Conservation (phyloP, 768 basidiomycete genomes). For the Mrakia hoshinonis region DNA sequence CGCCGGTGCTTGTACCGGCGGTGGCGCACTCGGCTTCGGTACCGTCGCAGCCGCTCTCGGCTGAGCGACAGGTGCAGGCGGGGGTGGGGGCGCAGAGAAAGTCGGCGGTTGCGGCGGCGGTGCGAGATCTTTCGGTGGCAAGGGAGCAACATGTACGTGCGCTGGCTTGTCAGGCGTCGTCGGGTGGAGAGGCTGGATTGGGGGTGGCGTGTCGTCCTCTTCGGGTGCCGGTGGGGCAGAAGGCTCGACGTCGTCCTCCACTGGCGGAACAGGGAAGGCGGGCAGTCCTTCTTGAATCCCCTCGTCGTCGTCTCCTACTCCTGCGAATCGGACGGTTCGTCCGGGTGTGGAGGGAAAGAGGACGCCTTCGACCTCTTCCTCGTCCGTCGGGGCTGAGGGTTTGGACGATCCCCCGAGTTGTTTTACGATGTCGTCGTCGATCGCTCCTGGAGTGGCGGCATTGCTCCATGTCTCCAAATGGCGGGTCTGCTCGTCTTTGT, state of each 20-base stretch:
- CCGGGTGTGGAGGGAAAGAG: conserved; percentile 10
- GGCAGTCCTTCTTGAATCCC: conserved; percentile 14
- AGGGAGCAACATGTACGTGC: conserved; percentile 11
- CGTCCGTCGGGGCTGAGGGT: not conserved
- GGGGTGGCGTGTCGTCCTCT: conserved; percentile 31
- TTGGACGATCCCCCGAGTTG: not conserved
- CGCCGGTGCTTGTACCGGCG: conserved; percentile 1
- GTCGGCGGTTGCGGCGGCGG: conserved; percentile 30
- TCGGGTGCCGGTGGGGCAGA: conserved; percentile 31
- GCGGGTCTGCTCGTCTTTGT: not conserved
- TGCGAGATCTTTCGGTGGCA: conserved; percentile 21
- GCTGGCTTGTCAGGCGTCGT: conserved; percentile 28
- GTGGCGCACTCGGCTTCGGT: conserved; percentile 32
- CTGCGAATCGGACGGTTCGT: conserved; percentile 6
- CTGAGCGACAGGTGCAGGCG: conserved; percentile 6
- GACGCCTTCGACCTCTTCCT: conserved; percentile 15
- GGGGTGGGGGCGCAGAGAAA: conserved; percentile 24
- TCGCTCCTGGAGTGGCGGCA: conserved; percentile 61
- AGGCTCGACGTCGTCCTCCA: conserved; percentile 28
- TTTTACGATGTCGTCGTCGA: conserved; percentile 28
- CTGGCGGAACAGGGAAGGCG: conserved; percentile 8
- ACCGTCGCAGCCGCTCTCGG: conserved; percentile 28
- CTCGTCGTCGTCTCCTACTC: conserved; percentile 12
- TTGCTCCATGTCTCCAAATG: conserved; percentile 54
- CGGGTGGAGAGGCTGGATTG: conserved; percentile 29